phyloP scores from a whole-genome alignment of 768 basidiomycete species.

The Collybiopsis luxurians region DNA sequence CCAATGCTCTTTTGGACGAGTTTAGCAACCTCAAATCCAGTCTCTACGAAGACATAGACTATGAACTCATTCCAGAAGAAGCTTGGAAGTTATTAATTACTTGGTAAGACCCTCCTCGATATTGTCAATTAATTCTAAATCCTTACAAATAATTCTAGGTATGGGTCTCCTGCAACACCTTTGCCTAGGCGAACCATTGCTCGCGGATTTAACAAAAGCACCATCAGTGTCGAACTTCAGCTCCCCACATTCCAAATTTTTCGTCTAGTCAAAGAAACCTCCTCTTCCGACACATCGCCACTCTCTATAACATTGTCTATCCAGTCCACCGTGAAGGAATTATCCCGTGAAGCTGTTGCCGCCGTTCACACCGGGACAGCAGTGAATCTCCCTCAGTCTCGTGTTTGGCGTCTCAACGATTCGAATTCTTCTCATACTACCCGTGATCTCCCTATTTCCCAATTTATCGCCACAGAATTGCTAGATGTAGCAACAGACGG shows the following conservation, averaged over 20 bases:
- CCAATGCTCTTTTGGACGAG: constrained; percentile 58
- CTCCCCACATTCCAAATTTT: constrained; percentile 65
- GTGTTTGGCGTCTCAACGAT: constrained; percentile 49
- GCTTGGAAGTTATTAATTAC: constrained; percentile 66
- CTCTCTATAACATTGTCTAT: constrained; percentile 45
- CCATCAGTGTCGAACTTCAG: constrained; percentile 62
- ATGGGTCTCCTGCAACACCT: constrained; percentile 55
- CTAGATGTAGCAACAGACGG: constrained; percentile 15
- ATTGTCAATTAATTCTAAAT: not conserved
- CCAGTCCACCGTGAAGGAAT: constrained; percentile 44
- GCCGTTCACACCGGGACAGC: not conserved
- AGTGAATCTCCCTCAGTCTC: constrained; percentile 36
- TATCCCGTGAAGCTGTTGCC: constrained; percentile 25
- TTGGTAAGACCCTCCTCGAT: constrained; percentile 54
- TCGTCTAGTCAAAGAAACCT: constrained; percentile 35
- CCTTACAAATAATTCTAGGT: constrained; percentile 46
- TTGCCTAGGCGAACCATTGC: constrained; percentile 68
- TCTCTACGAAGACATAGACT: constrained; percentile 61
- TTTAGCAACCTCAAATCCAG: constrained; percentile 43
- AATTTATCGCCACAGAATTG: constrained; percentile 43
- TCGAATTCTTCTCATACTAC: constrained; percentile 31
- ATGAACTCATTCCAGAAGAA: constrained; percentile 70
- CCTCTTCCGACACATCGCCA: constrained; percentile 25
- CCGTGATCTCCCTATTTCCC: constrained; percentile 27
- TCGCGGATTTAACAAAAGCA: constrained; percentile 46